A percentile compares a stretch with the other conserved stretches of the same genome.
Evolutionary conservation across 2,329 filamentous ascomycete species (phyloP).

Genomic region (Colletotrichum eremochloae): DNA sequence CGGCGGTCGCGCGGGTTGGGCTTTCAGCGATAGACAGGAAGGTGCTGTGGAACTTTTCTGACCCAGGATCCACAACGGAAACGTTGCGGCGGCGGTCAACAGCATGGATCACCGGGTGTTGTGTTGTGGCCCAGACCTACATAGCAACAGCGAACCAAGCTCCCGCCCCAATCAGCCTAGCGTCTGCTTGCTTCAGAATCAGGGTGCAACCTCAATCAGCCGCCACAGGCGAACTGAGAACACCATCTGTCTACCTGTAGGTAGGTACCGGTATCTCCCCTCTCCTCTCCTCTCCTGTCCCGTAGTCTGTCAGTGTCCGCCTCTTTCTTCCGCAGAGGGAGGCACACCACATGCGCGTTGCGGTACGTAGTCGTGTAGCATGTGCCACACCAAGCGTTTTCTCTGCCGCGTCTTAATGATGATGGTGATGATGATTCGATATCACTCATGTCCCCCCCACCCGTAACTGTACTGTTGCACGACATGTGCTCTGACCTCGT

Average conservation of each 20-base stretch:
- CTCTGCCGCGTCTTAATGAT: background rate
- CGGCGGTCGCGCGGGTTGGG: background rate
- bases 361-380: background rate
- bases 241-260: background rate
- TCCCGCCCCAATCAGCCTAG: constrained; percentile 30
- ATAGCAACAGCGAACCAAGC: constrained; percentile 12
- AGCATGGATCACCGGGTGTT: constrained; percentile 34
- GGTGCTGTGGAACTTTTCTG: constrained; percentile 1
- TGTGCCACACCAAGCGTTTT: background rate
- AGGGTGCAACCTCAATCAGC: constrained; percentile 31
- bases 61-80: constrained; percentile 8
- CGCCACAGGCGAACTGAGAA: constrained; percentile 31
- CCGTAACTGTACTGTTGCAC: constrained; percentile 13
- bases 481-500: constrained; percentile 29
- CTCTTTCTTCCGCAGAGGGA: background rate
- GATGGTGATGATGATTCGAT: constrained; percentile 30
- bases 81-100: constrained; percentile 11
- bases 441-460: background rate
- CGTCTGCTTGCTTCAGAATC: constrained; percentile 14
- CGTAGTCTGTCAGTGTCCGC: too few relatives aligned
- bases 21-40: background rate
- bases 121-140: constrained; percentile 31
- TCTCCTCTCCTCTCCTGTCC: background rate
- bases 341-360: background rate
- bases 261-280: background rate